phyloP scores from a whole-genome alignment of 2,329 filamentous ascomycete genomes.

The Lachnum nothofagi region DNA sequence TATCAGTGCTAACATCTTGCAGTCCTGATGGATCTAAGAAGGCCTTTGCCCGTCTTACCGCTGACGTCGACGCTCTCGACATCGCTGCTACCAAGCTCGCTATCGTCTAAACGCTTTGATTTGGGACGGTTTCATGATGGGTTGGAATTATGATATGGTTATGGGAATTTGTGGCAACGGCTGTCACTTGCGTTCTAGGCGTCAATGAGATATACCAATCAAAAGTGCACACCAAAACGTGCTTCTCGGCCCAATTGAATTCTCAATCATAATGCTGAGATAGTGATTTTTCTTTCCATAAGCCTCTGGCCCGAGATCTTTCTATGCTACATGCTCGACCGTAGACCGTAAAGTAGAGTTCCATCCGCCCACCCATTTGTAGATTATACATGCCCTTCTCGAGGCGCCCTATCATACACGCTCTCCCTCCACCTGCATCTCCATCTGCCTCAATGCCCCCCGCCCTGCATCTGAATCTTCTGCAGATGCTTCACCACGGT shows the following conservation, averaged over 20 bases:
- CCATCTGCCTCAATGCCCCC: constrained; percentile 13
- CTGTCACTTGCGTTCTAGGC: constrained; percentile 31
- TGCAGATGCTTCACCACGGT: constrained; percentile 82
- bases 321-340: neutral
- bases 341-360: neutral
- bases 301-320: no score
- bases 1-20: constrained; percentile 16
- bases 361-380: neutral
- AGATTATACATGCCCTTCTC: no score
- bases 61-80: constrained; percentile 96
- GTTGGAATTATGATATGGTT: constrained; percentile 24
- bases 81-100: constrained; percentile 98
- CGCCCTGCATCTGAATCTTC: constrained; percentile 48
- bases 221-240: constrained; percentile 26
- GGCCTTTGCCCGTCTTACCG: constrained; percentile 91
- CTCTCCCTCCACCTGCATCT: neutral
- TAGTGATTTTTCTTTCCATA: no score
- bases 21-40: constrained; percentile 98
- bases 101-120: constrained; percentile 70
- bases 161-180: constrained; percentile 20
- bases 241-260: constrained; percentile 12
- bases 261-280: constrained; percentile 4
- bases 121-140: constrained; percentile 37
- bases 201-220: constrained; percentile 32
- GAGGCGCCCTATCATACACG: neutral